phyloP scores from a whole-genome alignment of 108 stramenopile species.

The Nitzschia putrida region DNA sequence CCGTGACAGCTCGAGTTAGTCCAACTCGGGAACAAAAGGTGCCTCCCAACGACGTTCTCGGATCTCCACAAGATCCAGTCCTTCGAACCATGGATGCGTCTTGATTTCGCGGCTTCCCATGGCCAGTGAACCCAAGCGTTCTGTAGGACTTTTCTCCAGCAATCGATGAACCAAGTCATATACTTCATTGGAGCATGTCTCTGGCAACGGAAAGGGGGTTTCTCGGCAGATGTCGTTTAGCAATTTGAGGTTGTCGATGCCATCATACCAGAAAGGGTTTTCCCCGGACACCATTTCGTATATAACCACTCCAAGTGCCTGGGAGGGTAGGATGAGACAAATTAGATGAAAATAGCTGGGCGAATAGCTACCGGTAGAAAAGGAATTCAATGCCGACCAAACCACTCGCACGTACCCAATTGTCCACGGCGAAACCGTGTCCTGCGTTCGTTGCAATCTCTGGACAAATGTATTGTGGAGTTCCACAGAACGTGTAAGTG shows the following conservation, averaged over 20 bases:
- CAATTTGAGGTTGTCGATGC: conserved; percentile 68
- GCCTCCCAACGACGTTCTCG: conserved; percentile 54
- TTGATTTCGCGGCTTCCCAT: conserved; percentile 26
- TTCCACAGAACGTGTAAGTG: conserved; percentile 87
- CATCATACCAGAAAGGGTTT: conserved; percentile 66
- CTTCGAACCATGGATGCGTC: conserved; percentile 27
- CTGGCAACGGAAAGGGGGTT: conserved; percentile 44
- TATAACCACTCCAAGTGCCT: conserved; percentile 75
- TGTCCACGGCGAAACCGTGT: conserved; percentile 83
- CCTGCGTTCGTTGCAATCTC: conserved; percentile 80
- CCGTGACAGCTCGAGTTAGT: neutral
- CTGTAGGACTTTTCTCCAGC: conserved; percentile 43
- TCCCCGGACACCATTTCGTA: conserved; percentile 82
- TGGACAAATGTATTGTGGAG: conserved; percentile 85
- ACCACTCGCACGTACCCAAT: conserved; percentile 54
- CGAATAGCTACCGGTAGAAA: neutral
- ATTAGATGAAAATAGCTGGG: neutral
- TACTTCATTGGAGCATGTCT: conserved; percentile 27
- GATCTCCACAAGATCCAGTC: conserved; percentile 58
- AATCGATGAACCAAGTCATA: conserved; percentile 48
- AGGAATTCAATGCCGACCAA: neutral
- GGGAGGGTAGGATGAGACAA: neutral
- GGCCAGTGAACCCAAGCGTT: conserved; percentile 49
- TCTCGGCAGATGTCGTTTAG: conserved; percentile 77
- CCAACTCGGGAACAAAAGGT: conserved; percentile 74